These are phyloP conservation scores for Botrytis paeoniae DNA, from an alignment of 2,329 filamentous ascomycete genomes.

Conservation along the genomic window DNA sequence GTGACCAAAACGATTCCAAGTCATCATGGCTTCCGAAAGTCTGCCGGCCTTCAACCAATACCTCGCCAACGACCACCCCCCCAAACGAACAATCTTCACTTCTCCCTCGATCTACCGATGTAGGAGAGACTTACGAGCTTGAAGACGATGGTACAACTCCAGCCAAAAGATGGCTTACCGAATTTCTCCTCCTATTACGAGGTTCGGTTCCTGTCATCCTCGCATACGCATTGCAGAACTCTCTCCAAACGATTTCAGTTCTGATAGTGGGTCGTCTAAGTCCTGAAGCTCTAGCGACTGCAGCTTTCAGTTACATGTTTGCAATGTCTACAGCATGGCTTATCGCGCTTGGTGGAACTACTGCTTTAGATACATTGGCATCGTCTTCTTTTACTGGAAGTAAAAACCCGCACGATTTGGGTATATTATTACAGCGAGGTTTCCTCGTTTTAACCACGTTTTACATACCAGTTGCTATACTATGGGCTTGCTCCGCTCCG, in stretches of 20 bases:
- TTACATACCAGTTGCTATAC: slow-evolving; percentile 67
- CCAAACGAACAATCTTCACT: slow-evolving; percentile 37
- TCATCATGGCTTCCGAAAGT: slow-evolving; percentile 35
- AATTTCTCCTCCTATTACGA: slow-evolving; percentile 66
- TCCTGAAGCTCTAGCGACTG: slow-evolving; percentile 74
- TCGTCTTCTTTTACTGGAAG: slow-evolving; percentile 81
- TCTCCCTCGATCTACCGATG: slow-evolving; percentile 26
- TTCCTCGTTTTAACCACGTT: slow-evolving; percentile 70
- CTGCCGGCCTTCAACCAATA: slow-evolving; percentile 23
- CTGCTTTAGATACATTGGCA: slow-evolving; percentile 79
- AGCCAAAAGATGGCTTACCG: slow-evolving; percentile 44
- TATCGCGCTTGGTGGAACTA: slow-evolving; percentile 80
- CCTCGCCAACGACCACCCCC: slow-evolving; percentile 26
- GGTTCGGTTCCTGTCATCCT: slow-evolving; percentile 75
- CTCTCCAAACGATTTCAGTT: slow-evolving; percentile 77
- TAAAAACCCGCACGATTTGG: slow-evolving; percentile 73
- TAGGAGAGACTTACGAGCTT: slow-evolving; percentile 32
- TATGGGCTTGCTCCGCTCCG: slow-evolving; percentile 74
- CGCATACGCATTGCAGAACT: slow-evolving; percentile 83
- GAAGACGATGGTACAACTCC: slow-evolving; percentile 27
- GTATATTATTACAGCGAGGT: slow-evolving; percentile 72
- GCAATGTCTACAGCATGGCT: slow-evolving; percentile 87
- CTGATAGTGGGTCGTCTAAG: slow-evolving; percentile 77
- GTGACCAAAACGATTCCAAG: slow-evolving; percentile 25
- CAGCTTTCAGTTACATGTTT: slow-evolving; percentile 91